These are phyloP conservation scores for Phyllosticta capitalensis DNA, from an alignment of 2,329 filamentous ascomycete species.

Conservation along the genomic window DNA sequence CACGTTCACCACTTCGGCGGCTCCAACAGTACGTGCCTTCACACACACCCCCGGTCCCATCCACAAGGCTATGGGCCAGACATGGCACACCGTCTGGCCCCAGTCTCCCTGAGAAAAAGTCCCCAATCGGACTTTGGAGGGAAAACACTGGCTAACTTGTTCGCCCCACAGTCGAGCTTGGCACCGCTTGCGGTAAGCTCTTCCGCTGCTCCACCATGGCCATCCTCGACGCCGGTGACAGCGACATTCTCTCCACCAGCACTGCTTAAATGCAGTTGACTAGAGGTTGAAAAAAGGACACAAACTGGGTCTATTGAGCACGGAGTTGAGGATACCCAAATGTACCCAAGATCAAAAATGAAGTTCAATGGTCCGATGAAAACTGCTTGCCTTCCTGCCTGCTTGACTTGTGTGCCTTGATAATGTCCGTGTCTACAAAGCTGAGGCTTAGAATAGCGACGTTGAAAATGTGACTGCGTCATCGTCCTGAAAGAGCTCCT, in stretches of 20 bases:
- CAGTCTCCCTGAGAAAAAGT: slow-evolving; percentile 82
- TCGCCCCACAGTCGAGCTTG: slow-evolving; percentile 71
- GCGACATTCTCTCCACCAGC: slow-evolving; percentile 84
- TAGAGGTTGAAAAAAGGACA: background rate
- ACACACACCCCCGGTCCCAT: slow-evolving; percentile 18
- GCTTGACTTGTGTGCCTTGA: background rate
- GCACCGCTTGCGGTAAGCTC: slow-evolving; percentile 97
- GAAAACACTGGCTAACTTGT: slow-evolving; percentile 53
- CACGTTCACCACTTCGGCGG: slow-evolving; percentile 96
- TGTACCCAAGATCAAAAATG: slow-evolving; percentile 8
- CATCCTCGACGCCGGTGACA: slow-evolving; percentile 91
- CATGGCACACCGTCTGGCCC: slow-evolving; percentile 16
- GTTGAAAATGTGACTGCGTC: background rate
- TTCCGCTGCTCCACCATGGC: slow-evolving; percentile 98
- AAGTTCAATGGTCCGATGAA: slow-evolving; percentile 4
- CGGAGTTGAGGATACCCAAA: slow-evolving; percentile 1
- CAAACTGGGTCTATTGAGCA: background rate
- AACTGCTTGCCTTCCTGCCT: background rate
- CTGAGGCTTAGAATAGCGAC: background rate
- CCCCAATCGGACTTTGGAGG: slow-evolving; percentile 75
- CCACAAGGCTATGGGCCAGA: background rate
- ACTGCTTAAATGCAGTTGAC: slow-evolving; percentile 27
- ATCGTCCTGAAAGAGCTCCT: background rate
- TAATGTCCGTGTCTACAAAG: background rate
- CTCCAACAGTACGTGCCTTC: slow-evolving; percentile 96